phyloP scores from a whole-genome alignment of 2,329 filamentous ascomycete species.

The Ceratocystis smalleyi region DNA sequence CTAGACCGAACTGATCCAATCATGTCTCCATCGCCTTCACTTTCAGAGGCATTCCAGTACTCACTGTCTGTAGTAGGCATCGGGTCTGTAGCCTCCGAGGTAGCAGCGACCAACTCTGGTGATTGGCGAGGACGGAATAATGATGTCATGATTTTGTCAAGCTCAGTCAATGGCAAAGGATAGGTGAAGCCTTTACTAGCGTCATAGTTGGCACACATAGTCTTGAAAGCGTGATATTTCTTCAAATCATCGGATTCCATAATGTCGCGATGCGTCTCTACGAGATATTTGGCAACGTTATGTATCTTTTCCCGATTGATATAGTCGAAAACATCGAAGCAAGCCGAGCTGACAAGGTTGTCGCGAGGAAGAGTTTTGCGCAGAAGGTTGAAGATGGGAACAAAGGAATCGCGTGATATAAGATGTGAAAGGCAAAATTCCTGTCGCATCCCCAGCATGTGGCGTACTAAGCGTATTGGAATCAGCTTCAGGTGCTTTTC shows the following conservation, averaged over 20 bases:
- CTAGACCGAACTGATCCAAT: constrained; percentile 6
- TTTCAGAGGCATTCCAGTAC: constrained; percentile 80
- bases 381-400: constrained; percentile 71
- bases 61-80: constrained; percentile 40
- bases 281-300: constrained; percentile 65
- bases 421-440: constrained; percentile 83
- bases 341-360: constrained; percentile 85
- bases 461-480: constrained; percentile 85
- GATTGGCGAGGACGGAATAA: constrained; percentile 11
- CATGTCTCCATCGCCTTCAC: constrained; percentile 26
- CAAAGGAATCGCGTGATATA: constrained; percentile 64
- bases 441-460: constrained; percentile 69
- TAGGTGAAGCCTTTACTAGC: constrained; percentile 52
- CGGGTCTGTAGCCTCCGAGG: constrained; percentile 1
- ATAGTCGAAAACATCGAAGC: constrained; percentile 83
- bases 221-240: constrained; percentile 47
- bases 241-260: constrained; percentile 66
- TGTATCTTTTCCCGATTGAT: constrained; percentile 72
- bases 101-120: constrained; percentile 2
- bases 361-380: constrained; percentile 77
- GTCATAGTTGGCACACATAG: constrained; percentile 62
- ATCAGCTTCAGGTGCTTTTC: constrained; percentile 94
- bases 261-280: constrained; percentile 68
- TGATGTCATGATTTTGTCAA: constrained; percentile 9
- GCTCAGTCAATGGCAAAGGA: constrained; percentile 8